These are phyloP conservation scores for Trichoderma pleuroti DNA, from an alignment of 2,329 filamentous ascomycete species.

Conservation along the genomic window DNA sequence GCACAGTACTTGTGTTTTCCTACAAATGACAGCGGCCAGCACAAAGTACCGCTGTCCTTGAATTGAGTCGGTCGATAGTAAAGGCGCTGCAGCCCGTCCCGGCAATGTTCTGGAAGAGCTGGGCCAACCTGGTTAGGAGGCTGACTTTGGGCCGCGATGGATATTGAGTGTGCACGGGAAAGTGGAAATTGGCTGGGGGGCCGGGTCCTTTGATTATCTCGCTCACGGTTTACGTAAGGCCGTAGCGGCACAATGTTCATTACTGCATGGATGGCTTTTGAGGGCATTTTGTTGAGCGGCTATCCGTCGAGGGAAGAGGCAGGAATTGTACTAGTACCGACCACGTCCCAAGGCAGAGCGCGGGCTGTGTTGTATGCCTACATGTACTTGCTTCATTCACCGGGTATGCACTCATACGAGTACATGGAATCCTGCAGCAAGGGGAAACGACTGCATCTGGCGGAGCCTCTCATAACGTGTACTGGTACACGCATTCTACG, in stretches of 20 bases:
- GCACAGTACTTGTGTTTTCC: background rate
- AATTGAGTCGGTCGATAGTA: background rate
- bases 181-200: background rate
- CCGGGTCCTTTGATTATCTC: background rate
- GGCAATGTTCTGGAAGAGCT: conserved; percentile 1
- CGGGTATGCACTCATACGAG: background rate
- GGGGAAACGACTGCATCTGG: background rate
- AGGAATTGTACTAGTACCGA: background rate
- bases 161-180: background rate
- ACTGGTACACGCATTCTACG: background rate
- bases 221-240: background rate
- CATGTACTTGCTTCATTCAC: background rate
- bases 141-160: background rate
- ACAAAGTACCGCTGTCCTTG: background rate
- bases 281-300: background rate
- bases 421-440: background rate
- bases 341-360: background rate
- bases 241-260: background rate
- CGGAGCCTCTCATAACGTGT: background rate
- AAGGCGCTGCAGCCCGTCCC: background rate
- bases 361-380: background rate
- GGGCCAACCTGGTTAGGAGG: background rate
- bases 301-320: background rate
- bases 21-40: background rate
- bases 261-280: background rate